Base-by-base conservation (phyloP, 1,139 yeast genomes). In the Sugiyamaella novakii region DNA sequence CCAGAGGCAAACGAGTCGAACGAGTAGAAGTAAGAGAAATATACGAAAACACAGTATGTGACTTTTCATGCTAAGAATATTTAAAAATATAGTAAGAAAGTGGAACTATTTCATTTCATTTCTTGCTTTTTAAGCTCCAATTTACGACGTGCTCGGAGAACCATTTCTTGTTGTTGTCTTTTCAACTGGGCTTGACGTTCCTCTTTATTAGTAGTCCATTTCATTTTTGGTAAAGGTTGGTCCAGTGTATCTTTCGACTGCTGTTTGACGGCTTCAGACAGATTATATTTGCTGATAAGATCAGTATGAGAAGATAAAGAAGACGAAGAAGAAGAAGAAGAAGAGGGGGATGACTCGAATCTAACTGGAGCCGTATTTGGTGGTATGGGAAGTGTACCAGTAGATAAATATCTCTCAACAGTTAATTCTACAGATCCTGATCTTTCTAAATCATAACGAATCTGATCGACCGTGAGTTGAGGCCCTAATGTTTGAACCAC, bases 401-500 rank as follows among this genome's bases (percentile, higher is more conserved):
- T 77, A 45, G 79, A 77, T 70, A 88, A 71, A 54, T 75, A 83
- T 47, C 82, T 74, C 50, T 88, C 87, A 17, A 89, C 81, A 0
- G 98, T 89, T 8, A 69, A 76, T 64, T 87, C 92, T 1, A 91
- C 91, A 5, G 86, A 83, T 0, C 95, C 95, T 0, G 94, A 78
- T 51, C 80, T 74, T 60, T 81, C 79, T 44, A 80, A 64, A 50
- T 69, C 74, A 47, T 55, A 65, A 22, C 69, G 53, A 47, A 91
- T 87, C 64, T 87, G 95, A n/a, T 78, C 86, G 6, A 70, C 76
- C 0, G 87, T 73, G 43, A 87, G 70, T 28, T 75, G 74, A 1
- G 98, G 97, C 0, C 89, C 96, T 54, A 91, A 74, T 22, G 89
- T 80, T 59, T 83, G 87, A 1, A 91, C 97, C 0, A 87, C 83